A percentile compares a stretch with the other conserved stretches of the same genome.
These are phyloP conservation scores for Tricladium varicosporioides DNA, from an alignment of 2,329 filamentous ascomycete genomes.

Conservation along the genomic window DNA sequence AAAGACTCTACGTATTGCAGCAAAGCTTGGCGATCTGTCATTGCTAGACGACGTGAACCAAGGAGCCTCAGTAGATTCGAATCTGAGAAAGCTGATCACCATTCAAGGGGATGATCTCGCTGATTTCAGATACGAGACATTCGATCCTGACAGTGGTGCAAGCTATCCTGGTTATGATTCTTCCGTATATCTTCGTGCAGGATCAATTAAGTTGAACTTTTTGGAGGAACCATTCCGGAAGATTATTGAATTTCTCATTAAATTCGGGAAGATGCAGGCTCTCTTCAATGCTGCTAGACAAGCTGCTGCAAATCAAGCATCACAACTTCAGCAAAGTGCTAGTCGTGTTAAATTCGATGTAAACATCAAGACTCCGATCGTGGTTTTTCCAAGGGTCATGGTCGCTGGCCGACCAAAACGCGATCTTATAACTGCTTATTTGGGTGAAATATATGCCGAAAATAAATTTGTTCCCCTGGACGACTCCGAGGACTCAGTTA, in stretches of 20 bases:
- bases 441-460: conserved; percentile 96
- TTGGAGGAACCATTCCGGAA: conserved; percentile 96
- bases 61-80: conserved; percentile 77
- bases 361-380: conserved; percentile 89
- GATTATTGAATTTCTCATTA: conserved; percentile 96
- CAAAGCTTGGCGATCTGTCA: conserved; percentile 81
- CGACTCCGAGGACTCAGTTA: conserved; percentile 68
- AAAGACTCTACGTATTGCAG: conserved; percentile 82
- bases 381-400: conserved; percentile 85
- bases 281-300: conserved; percentile 96
- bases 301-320: conserved; percentile 90
- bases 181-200: conserved; percentile 84
- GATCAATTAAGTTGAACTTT: conserved; percentile 96
- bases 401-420: conserved; percentile 66
- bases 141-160: conserved; percentile 66
- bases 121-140: conserved; percentile 97
- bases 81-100: conserved; percentile 81
- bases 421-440: conserved; percentile 85
- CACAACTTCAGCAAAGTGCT: conserved; percentile 85
- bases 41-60: conserved; percentile 92
- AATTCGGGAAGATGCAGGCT: conserved; percentile 99
- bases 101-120: conserved; percentile 95
- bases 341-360: conserved; percentile 93
- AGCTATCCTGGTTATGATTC: conserved; percentile 93
- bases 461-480: conserved; percentile 88